Conservation (phyloP, 768 basidiomycete genomes). For the Amanita brunnescens region DNA sequence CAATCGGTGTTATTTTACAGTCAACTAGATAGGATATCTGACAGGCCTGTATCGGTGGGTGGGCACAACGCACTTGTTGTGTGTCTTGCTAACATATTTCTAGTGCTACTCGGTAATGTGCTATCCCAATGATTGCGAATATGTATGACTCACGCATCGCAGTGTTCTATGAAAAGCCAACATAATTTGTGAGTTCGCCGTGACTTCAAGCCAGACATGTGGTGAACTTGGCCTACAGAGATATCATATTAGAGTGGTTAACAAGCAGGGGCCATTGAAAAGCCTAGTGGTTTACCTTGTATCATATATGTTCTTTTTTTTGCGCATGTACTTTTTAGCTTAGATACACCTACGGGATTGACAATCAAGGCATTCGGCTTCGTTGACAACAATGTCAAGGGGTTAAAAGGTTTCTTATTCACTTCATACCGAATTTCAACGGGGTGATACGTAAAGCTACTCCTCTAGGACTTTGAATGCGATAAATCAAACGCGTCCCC, state of each 20-base stretch:
- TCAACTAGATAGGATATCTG: conserved; percentile 71
- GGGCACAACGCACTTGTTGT: background rate
- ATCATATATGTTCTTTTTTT: background rate
- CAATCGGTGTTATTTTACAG: conserved; percentile 32
- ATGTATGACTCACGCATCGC: conserved; percentile 5
- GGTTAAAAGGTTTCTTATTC: no score
- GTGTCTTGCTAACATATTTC: background rate
- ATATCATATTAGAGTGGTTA: conserved; percentile 87
- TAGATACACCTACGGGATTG: background rate
- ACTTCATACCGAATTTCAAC: no score
- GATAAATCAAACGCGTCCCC: no score
- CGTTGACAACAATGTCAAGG: no score
- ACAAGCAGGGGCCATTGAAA: conserved; percentile 60
- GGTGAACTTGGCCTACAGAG: conserved; percentile 30
- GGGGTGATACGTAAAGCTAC: no score
- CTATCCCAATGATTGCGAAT: background rate
- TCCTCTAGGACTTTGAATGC: no score
- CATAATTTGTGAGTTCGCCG: conserved; percentile 67
- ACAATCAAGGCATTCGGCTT: background rate
- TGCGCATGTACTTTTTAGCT: background rate
- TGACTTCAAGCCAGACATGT: background rate
- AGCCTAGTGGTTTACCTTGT: background rate
- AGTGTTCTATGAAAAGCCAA: conserved; percentile 97
- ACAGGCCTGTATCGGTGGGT: conserved; percentile 81
- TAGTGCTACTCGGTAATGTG: conserved; percentile 69